phyloP scores from a whole-genome alignment of 1,284 basidiomycete genomes.

The Vanrija pseudolonga region DNA sequence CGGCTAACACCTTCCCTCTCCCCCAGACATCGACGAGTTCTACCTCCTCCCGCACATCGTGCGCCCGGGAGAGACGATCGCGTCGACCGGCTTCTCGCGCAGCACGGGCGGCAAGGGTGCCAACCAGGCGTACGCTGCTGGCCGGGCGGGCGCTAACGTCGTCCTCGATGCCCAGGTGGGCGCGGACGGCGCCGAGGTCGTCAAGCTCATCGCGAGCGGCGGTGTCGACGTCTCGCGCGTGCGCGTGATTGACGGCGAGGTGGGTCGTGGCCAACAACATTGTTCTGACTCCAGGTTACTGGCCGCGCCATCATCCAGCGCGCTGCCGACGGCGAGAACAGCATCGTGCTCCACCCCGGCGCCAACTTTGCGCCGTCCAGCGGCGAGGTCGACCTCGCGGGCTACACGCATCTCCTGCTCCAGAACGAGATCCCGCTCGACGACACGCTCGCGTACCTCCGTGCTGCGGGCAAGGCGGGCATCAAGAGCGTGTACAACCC shows the following conservation, averaged over 20 bases:
- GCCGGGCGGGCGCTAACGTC: conserved; percentile 45
- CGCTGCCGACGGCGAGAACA: conserved; percentile 50
- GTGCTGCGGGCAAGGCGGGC: conserved; percentile 24
- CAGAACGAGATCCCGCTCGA: conserved; percentile 58
- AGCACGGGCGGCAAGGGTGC: conserved; percentile 54
- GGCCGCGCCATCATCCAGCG: conserved; percentile 54
- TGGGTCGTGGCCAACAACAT: too few species aligned
- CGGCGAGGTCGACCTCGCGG: conserved; percentile 11
- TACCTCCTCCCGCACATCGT: conserved; percentile 51
- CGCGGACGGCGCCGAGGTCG: conserved; percentile 46
- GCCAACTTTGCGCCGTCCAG: conserved; percentile 38
- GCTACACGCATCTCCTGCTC: conserved; percentile 53
- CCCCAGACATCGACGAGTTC: conserved; percentile 42
- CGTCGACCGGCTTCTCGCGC: conserved; percentile 45
- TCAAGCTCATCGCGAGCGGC: conserved; percentile 22
- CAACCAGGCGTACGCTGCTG: conserved; percentile 51
- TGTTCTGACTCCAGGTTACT: conserved; percentile 32
- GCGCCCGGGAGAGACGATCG: conserved; percentile 52
- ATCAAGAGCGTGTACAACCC: conserved; percentile 56
- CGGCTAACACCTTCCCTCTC: neutral
- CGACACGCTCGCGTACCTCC: conserved; percentile 51
- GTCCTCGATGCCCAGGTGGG: conserved; percentile 48
- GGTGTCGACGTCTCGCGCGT: conserved; percentile 43
- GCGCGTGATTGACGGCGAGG: conserved; percentile 30
- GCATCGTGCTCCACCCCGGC: conserved; percentile 49